These are phyloP conservation scores for Leptomonas seymouri DNA, from an alignment of 208 protist genomes.

Conservation along the genomic window DNA sequence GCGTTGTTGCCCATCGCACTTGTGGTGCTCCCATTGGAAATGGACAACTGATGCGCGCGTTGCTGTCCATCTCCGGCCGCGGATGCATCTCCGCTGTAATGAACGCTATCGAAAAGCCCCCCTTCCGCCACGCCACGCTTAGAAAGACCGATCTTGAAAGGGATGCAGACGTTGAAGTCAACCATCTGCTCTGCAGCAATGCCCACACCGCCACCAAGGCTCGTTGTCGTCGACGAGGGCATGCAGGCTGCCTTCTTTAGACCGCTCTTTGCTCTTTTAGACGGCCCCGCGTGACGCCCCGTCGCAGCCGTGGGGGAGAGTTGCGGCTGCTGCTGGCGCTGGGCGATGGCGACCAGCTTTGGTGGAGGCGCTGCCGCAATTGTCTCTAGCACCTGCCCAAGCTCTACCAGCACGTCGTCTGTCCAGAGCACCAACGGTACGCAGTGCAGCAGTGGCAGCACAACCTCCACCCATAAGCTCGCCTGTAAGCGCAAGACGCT, in stretches of 20 bases:
- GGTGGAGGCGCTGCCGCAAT: constrained; percentile 15
- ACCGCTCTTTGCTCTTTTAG: not conserved
- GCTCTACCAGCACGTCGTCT: constrained; percentile 23
- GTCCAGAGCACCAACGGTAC: constrained; percentile 42
- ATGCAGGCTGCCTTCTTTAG: constrained; percentile 5
- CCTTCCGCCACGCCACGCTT: constrained; percentile 4
- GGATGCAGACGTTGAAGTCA: constrained; percentile 26
- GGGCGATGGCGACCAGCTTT: constrained; percentile 18
- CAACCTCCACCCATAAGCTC: constrained; percentile 21
- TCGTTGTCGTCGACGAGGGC: not conserved
- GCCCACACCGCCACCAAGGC: not conserved
- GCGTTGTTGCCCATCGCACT: constrained; percentile 13
- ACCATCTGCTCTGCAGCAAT: constrained; percentile 15
- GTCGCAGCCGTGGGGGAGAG: not conserved
- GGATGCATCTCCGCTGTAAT: not conserved
- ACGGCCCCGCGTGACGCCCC: not conserved
- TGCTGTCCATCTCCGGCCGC: not conserved
- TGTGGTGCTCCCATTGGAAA: constrained; percentile 6
- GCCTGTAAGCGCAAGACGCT: constrained; percentile 15
- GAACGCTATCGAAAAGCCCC: constrained; percentile 1
- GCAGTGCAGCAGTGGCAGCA: constrained; percentile 46
- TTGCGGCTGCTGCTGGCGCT: constrained; percentile 25
- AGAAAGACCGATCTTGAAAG: constrained; percentile 30
- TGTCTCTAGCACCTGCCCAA: constrained; percentile 32
- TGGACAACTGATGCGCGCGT: not conserved